phyloP scores from a whole-genome alignment of 2,329 filamentous ascomycete species.

The Fusarium scirpi region DNA sequence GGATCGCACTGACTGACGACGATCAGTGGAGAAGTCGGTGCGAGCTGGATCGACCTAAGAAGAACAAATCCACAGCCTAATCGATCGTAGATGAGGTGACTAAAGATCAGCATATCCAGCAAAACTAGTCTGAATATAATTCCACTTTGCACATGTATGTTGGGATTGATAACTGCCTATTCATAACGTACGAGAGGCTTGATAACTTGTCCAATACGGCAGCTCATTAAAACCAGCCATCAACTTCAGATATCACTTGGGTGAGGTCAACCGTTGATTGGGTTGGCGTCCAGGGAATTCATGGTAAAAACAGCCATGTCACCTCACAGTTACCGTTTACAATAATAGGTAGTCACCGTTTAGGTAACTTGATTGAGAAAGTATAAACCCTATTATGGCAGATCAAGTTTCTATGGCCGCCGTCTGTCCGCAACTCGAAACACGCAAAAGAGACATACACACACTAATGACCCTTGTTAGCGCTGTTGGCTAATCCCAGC shows the following conservation, averaged over 20 bases:
- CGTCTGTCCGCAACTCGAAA: constrained; percentile 46
- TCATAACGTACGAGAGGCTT: constrained; percentile 28
- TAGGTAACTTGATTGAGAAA: constrained; percentile 9
- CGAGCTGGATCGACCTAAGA: constrained; percentile 10
- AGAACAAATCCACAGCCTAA: constrained; percentile 20
- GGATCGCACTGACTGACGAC: constrained; percentile 14
- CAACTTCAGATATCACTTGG: not conserved
- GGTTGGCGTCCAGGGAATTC: not conserved
- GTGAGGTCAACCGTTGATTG: not conserved
- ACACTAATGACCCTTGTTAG: constrained; percentile 9
- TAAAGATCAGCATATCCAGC: constrained; percentile 15
- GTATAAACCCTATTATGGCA: constrained; percentile 16
- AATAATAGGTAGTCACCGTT: constrained; percentile 13
- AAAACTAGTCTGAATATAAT: not conserved
- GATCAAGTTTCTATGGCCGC: constrained; percentile 25
- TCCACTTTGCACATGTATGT: not conserved
- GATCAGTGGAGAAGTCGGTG: constrained; percentile 28
- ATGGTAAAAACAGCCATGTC: constrained; percentile 18
- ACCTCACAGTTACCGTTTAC: constrained; percentile 23
- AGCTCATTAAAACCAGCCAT: not conserved
- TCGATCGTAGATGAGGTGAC: constrained; percentile 36
- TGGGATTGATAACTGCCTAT: not conserved
- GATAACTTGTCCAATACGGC: not conserved
- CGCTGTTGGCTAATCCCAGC: constrained; percentile 1
- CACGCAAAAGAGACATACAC: constrained; percentile 31